These are phyloP conservation scores for Auxenochlorella protothecoides DNA, from an alignment of 139 green algal genomes.

Conservation along the genomic window DNA sequence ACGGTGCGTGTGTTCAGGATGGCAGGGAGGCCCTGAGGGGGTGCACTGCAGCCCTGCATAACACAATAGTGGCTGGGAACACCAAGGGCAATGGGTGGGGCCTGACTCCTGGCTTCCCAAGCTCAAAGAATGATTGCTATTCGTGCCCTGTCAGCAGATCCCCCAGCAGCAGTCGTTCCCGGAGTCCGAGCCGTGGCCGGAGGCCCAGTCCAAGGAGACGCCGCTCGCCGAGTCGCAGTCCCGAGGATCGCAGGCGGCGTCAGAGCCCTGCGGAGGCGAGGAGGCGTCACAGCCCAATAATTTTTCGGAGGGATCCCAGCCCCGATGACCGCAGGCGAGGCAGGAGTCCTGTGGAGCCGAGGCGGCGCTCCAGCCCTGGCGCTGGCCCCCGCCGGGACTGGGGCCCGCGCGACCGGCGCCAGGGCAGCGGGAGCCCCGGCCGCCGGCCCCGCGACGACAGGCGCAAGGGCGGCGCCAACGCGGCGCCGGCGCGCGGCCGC, in stretches of 20 bases:
- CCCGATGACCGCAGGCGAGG: background rate
- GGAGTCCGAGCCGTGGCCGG: conserved; percentile 8
- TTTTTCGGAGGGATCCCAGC: background rate
- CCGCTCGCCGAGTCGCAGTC: background rate
- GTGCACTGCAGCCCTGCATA: no score
- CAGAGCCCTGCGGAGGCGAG: no score
- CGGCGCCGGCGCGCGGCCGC: background rate
- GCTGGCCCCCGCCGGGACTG: background rate
- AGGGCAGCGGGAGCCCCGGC: background rate
- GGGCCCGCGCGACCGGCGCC: background rate
- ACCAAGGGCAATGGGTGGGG: no score
- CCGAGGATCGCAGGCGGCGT: no score
- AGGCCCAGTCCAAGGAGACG: background rate
- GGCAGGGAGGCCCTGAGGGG: no score
- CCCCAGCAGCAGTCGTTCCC: conserved; percentile 2
- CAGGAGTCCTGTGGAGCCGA: no score
- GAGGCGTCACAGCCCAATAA: no score
- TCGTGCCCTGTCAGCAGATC: background rate
- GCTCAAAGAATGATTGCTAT: no score
- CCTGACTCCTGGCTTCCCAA: no score
- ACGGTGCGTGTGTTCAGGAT: no score
- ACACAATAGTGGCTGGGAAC: no score
- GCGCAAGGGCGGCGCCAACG: background rate
- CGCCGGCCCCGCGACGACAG: background rate
- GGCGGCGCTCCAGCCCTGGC: no score